Evolutionary conservation across 164 flowering plant genomes (phyloP), one percentile per base, ranked within the genome.

Genomic region (Dillenia turbinata): DNA sequence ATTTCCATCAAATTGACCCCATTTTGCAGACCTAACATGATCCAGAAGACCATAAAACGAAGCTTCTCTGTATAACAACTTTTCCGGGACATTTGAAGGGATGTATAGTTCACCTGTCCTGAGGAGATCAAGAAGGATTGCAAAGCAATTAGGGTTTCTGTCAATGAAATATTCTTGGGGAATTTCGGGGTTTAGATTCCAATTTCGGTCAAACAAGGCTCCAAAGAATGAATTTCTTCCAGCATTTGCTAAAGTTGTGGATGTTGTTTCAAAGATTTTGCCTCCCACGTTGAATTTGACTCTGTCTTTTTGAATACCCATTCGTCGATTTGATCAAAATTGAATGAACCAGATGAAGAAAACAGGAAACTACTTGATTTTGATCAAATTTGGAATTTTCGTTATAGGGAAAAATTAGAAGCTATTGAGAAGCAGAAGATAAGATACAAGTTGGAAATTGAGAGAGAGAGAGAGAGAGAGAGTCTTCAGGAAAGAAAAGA

Each of bases 1-100:
- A 73, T 92, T 87, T 10, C 94, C 92, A 47, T 92, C 97, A 57
- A 92, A 89, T 13, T 72, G 78, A 24, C 94, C 94, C 92, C 94
- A 86, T 49, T 80, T 87, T 1, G 90, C 86, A 0, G 94, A 56
- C 10, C 94, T 75, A 24, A 89, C 88, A 48, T 83, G 94, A 73
- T 82, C 86, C 16, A 81, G 71, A 2, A 92, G 75, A 48, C 97
- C 97, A 54, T 92, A 92, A 71, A 71, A 92, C 12, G 60, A 63
- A 45, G 97, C 97, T 60, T 89, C 97, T 7, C 84, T 40, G 77
- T 77, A 77, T 1, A 89, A 80, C 10, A 81, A 78, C 53, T 78
- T 74, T 52, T 85, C 85, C 0, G 92, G 85, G 13, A 89, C 43
- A 54, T 76, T 71, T 19, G 85, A 40, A 1, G 94, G 92, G 33